Percentiles rank a stretch among this genome's conserved stretches.
Conservation (phyloP, 768 basidiomycete species). For the Mycena haematopus region DNA sequence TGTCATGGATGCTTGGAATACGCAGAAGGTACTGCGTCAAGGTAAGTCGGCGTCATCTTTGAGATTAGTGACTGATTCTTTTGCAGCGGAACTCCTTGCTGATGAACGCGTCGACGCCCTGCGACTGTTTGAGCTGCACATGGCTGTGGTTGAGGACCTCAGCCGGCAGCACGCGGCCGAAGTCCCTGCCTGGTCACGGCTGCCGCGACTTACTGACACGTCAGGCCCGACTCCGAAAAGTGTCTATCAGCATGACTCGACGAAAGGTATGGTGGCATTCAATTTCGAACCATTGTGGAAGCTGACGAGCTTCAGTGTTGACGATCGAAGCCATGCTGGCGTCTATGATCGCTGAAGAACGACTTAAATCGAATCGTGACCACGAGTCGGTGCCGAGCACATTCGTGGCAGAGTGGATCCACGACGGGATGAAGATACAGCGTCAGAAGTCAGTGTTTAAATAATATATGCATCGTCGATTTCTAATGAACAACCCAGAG, state of each 20-base stretch:
- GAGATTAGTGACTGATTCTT: not conserved
- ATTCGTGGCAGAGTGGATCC: not conserved
- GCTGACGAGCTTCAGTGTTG: not conserved
- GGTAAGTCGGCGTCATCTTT: not conserved
- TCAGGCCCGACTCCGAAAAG: slow-evolving; percentile 1
- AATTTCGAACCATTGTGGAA: not conserved
- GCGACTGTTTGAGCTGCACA: slow-evolving; percentile 14
- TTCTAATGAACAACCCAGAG: slow-evolving; percentile 4
- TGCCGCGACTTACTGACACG: no score
- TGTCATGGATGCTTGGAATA: not conserved
- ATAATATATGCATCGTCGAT: fast-evolving
- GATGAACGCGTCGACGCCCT: slow-evolving; percentile 1
- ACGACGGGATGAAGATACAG: not conserved
- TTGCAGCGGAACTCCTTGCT: not conserved
- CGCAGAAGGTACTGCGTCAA: not conserved
- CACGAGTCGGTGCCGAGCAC: no score
- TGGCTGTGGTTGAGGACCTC: slow-evolving; percentile 16
- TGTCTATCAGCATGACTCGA: not conserved
- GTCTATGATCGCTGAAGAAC: slow-evolving; percentile 7
- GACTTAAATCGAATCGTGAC: not conserved
- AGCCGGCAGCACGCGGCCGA: slow-evolving; percentile 6
- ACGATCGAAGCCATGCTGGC: slow-evolving; percentile 10
- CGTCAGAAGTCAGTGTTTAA: slow-evolving; percentile 8
- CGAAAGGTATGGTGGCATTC: slow-evolving; percentile 8
- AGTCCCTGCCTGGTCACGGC: slow-evolving; percentile 6